Percentiles rank a stretch among this genome's conserved stretches.
These are phyloP conservation scores for Metschnikowia drakensbergensis DNA, from an alignment of 805 yeast species.

Conservation along the genomic window DNA sequence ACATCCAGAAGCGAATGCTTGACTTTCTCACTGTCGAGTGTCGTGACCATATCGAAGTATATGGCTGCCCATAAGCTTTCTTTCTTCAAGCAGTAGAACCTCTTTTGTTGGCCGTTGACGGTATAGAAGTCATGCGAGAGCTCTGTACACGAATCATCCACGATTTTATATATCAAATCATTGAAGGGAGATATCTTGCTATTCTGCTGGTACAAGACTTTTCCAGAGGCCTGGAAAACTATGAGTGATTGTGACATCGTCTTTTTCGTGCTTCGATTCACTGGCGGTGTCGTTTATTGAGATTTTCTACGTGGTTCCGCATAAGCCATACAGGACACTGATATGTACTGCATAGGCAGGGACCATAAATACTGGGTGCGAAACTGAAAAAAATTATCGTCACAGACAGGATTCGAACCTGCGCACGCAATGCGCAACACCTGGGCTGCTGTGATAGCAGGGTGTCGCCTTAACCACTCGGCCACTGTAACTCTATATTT, in stretches of 20 bases:
- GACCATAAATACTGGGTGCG: no score
- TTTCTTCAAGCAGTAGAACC: conserved; percentile 31
- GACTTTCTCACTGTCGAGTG: conserved; percentile 38
- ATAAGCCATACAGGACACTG: neutral
- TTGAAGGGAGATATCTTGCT: conserved; percentile 37
- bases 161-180: conserved; percentile 33
- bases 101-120: conserved; percentile 25
- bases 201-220: conserved; percentile 34
- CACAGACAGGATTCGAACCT: conserved; percentile 99
- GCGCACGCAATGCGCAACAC: conserved; percentile 62
- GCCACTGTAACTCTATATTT: conserved; percentile 57
- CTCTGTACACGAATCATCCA: conserved; percentile 32
- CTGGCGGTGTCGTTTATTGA: neutral
- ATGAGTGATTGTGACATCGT: conserved; percentile 40
- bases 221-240: conserved; percentile 35
- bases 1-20: conserved; percentile 29
- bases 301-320: conserved; percentile 5
- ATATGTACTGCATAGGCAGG: neutral
- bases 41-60: conserved; percentile 37
- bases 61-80: conserved; percentile 32
- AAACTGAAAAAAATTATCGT: conserved; percentile 54
- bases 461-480: conserved; percentile 95
- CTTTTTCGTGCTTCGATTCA: neutral
- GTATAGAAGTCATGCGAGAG: conserved; percentile 35
- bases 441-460: conserved; percentile 54